Evolutionary conservation across 2,329 filamentous ascomycete species (phyloP).

Genomic region (Xylariaceae sp.): DNA sequence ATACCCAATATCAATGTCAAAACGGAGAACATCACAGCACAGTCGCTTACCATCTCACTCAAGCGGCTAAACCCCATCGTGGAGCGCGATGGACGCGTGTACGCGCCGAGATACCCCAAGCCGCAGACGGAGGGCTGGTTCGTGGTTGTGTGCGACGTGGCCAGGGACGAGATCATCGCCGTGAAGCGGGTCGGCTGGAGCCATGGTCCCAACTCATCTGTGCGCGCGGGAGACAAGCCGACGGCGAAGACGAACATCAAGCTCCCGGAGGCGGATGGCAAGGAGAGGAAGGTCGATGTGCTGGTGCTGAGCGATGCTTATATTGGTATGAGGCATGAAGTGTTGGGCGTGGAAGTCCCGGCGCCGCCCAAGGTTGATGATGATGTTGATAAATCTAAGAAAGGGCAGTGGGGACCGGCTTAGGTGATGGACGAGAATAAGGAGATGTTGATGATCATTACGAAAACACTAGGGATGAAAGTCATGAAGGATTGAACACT

Average conservation of each 20-base stretch:
- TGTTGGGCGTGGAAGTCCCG: constrained; percentile 49
- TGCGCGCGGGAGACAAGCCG: constrained; percentile 41
- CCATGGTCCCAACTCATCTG: constrained; percentile 18
- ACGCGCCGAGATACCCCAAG: constrained; percentile 87
- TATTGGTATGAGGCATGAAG: constrained; percentile 61
- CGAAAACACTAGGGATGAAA: no score
- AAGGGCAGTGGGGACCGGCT: constrained; percentile 15
- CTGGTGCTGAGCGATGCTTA: constrained; percentile 84
- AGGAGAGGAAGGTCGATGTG: constrained; percentile 64
- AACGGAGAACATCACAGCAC: constrained; percentile 56
- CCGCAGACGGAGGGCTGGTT: constrained; percentile 94
- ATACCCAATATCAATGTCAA: constrained; percentile 67
- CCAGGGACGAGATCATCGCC: constrained; percentile 72
- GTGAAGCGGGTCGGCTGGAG: constrained; percentile 82
- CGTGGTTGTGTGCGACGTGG: constrained; percentile 65
- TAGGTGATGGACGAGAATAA: background rate
- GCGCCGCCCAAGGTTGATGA: constrained; percentile 44
- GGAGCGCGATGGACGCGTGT: constrained; percentile 69
- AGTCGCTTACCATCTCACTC: constrained; percentile 60
- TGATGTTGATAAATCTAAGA: constrained; percentile 41
- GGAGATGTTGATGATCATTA: no score
- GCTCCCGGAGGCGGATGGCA: constrained; percentile 47
- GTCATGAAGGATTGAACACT: no score
- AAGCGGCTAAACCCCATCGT: constrained; percentile 62
- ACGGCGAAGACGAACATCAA: constrained; percentile 55